Base-by-base conservation (phyloP, 2,329 filamentous ascomycete genomes). In the Emmonsiellopsis sp. region DNA sequence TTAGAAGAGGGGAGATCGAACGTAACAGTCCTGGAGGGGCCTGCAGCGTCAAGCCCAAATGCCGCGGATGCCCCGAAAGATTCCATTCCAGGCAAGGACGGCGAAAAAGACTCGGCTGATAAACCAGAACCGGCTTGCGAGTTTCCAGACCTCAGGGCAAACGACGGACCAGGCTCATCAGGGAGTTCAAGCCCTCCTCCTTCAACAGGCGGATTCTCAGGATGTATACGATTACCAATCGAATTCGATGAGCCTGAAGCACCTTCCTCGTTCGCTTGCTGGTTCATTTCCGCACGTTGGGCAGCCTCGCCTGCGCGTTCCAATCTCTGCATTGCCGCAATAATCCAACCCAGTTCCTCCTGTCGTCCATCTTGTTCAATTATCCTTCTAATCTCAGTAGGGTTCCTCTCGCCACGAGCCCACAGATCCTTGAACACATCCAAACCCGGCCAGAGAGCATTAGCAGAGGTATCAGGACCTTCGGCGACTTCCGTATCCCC, bases 341-440 rank as follows among this genome's bases (percentile, higher is more conserved):
- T 75, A 73, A 83, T 81, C 64, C 82, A 81, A 9, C 73, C 72
- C 35, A 87, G 73, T 49, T 79, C 77, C 9, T 81, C 79, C 53
- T 79, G 74, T 2, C 81, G 74, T 4, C 78, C 76, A 59, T 86
- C 82, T 38, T 81, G 76, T 40, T 79, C 76, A 34, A 86, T 82
- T 20, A 87, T 81, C 41, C 76, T 72, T 2, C 85, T 59, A 30
- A 87, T 81, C 55, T 75, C 76, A 37, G 79, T 73, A 0, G 77
- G 76, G 59, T 86, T 77, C 4, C 83, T 83, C 43, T 76, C 76
- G 1, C 82, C 82, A 53, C 79, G 79, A 42, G 76, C 74, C 67
- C 82, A 84, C 7, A 73, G 38, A 80, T 83, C 53, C 73, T 75
- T 59, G 78, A 71, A 66, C 72, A 81, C 62, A 73, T 78, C 55